Conservation (phyloP, 495 filamentous ascomycete genomes). For the Cladorrhinum samala region DNA sequence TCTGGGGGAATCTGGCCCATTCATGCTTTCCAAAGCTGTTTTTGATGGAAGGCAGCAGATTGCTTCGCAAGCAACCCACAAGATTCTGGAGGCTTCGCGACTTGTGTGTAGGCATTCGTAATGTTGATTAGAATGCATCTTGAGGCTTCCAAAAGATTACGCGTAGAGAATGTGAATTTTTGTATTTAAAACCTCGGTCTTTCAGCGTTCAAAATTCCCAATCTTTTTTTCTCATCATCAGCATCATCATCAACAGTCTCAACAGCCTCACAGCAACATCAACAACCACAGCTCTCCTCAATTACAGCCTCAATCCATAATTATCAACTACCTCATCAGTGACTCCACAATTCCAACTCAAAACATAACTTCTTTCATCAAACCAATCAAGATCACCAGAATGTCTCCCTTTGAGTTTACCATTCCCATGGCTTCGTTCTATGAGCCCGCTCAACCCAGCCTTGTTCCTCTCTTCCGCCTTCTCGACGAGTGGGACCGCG, state of each 20-base stretch:
- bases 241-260: constrained; percentile 1
- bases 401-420: constrained; percentile 40
- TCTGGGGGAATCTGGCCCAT: not conserved
- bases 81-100: constrained; percentile 10
- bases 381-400: constrained; percentile 39
- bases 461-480: constrained; percentile 67
- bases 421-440: constrained; percentile 59
- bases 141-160: not conserved
- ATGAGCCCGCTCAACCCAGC: constrained; percentile 46
- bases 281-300: constrained; percentile 2
- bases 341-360: constrained; percentile 14
- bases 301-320: not conserved
- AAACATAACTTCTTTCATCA: constrained; percentile 60
- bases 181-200: constrained; percentile 2
- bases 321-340: too few relatives aligned
- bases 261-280: not conserved
- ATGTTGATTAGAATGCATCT: constrained; percentile 3
- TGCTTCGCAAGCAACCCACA: constrained; percentile 6
- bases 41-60: not conserved
- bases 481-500: constrained; percentile 63
- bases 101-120: not conserved
- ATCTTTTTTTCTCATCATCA: constrained; percentile 2
- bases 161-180: not conserved
- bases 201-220: constrained; percentile 7
- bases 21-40: not conserved